Base-by-base conservation (phyloP, 2,329 filamentous ascomycete genomes). In the Neofusicoccum ribis region DNA sequence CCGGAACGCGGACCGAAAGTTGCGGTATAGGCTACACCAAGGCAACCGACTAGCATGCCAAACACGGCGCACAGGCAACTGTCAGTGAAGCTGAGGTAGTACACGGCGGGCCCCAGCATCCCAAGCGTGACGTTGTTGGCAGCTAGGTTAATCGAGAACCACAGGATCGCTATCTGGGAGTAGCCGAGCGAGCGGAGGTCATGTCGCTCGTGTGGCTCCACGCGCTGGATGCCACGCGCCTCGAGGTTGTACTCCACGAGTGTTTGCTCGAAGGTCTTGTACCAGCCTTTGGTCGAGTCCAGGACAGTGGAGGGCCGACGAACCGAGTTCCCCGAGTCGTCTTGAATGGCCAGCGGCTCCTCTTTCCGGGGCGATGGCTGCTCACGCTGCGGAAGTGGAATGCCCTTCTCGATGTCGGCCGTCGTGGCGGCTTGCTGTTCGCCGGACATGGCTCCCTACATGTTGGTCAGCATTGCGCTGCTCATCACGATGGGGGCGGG, bases 41-140 rank as follows among this genome's bases (percentile, higher is more conserved):
- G 69, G 52, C 81, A 81, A 37, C 87, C 87, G 2, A 86, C 71
- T 3, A 88, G 70, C 37, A 81, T 81, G 5, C 87, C 87, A 69
- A 88, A 84, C 2, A 88, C 82, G 54, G 83, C 84, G 69, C 84
- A 84, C 2, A 88, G 72, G 6, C 82, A 80, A 50, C 84, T 81
- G 70, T 89, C 87, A 14, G 79, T 69, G 68, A 89, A 89, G 20
- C 84, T 83, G 5, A 89, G 77, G 3, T 80, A 81, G 73, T 85
- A 89, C 1, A 87, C 80, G 2, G 82, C 81, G 1, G 86, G 85
- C 0, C 86, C 87, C 17, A 89, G 80, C 82, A 88, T 87, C 0
- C 85, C 87, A n/a, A 89, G 78, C 0, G 86, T 87, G 50, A 89
- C 83, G 68, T 89, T 88, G 74, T 88, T 88, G 31, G 86, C 84